A percentile compares a stretch with the other conserved stretches of the same genome.
phyloP scores from a whole-genome alignment of 2,329 filamentous ascomycete genomes.

The Nigrograna mackinnonii region DNA sequence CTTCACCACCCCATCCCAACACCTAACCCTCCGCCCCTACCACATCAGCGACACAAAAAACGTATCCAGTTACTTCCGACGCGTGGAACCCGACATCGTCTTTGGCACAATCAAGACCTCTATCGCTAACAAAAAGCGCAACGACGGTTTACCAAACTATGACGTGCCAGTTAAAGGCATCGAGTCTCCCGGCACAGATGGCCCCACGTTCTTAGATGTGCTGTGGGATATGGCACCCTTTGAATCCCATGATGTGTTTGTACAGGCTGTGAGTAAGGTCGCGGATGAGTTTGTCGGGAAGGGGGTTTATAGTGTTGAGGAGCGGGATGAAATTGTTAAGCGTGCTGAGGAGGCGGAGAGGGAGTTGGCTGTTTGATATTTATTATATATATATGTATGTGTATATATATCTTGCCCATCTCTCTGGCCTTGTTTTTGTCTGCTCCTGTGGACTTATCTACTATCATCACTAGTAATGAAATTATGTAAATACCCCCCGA shows the following conservation, averaged over 20 bases:
- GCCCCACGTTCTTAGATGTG: conserved; percentile 14
- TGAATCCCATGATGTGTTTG: conserved; percentile 9
- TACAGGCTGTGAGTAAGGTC: conserved; percentile 4
- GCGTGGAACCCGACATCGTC: conserved; percentile 13
- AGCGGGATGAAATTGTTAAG: conserved; percentile 7
- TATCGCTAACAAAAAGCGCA: conserved; percentile 14
- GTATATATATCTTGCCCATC: too few relatives aligned
- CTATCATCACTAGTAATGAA: too few relatives aligned
- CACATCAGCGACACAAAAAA: conserved; percentile 9
- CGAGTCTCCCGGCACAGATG: conserved; percentile 10
- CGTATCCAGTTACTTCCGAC: conserved; percentile 13
- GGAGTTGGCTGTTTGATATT: conserved; percentile 2
- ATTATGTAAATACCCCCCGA: too few relatives aligned
- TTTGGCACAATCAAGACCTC: conserved; percentile 11
- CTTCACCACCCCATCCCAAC: conserved; percentile 6
- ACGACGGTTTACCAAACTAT: conserved; percentile 15
- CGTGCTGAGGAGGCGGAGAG: conserved; percentile 6
- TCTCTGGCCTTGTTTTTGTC: too few relatives aligned
- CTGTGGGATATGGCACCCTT: conserved; percentile 17
- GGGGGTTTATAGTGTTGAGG: conserved; percentile 4
- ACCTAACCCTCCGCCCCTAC: conserved; percentile 10
- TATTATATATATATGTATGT: too few relatives aligned
- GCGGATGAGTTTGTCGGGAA: conserved; percentile 10
- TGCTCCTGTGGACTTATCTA: too few relatives aligned
- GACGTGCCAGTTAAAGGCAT: conserved; percentile 15